Percentiles rank a stretch among this genome's conserved stretches.
Evolutionary conservation across 2,329 filamentous ascomycete genomes (phyloP).

Genomic region (Didymosphaeria variabile): DNA sequence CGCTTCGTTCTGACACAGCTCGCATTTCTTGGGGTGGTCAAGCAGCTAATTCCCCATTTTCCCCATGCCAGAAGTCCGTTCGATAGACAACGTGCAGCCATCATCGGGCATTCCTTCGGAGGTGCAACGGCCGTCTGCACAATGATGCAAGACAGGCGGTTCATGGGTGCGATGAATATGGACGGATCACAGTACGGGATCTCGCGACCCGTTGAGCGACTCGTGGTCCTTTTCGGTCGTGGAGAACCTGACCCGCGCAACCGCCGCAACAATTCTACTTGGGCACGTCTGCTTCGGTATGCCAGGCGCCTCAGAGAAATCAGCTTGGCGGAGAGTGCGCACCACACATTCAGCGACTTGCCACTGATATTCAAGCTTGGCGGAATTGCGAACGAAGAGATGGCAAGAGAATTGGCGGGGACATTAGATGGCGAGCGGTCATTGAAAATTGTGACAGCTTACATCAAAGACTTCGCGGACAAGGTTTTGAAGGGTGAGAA

Average conservation of each 20-base stretch:
- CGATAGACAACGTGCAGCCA: constrained; percentile 10
- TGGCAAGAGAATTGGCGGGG: constrained; percentile 16
- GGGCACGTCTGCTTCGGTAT: constrained; percentile 14
- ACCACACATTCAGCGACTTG: constrained; percentile 20
- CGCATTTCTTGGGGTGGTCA: constrained; percentile 7
- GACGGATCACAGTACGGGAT: constrained; percentile 39
- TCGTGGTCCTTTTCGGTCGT: constrained; percentile 22
- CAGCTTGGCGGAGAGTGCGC: constrained; percentile 15
- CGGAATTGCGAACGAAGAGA: background rate
- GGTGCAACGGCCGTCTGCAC: constrained; percentile 33
- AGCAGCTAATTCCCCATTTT: constrained; percentile 5
- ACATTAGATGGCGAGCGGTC: constrained; percentile 18
- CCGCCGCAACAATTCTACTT: constrained; percentile 20
- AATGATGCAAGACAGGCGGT: constrained; percentile 31
- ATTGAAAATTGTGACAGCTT: constrained; percentile 18
- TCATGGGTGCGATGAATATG: constrained; percentile 38
- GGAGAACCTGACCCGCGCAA: constrained; percentile 45
- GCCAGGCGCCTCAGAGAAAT: constrained; percentile 21
- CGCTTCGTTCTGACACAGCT: constrained; percentile 20
- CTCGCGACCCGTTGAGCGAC: constrained; percentile 17
- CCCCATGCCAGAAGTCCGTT: constrained; percentile 16
- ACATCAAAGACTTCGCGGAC: constrained; percentile 20
- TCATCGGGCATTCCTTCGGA: constrained; percentile 40
- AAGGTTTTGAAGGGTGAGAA: constrained; percentile 19
- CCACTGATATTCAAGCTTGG: constrained; percentile 21